Evolutionary conservation across 2,329 filamentous ascomycete species (phyloP), one percentile per base, ranked within the genome.

Genomic region (Fusarium longipes): DNA sequence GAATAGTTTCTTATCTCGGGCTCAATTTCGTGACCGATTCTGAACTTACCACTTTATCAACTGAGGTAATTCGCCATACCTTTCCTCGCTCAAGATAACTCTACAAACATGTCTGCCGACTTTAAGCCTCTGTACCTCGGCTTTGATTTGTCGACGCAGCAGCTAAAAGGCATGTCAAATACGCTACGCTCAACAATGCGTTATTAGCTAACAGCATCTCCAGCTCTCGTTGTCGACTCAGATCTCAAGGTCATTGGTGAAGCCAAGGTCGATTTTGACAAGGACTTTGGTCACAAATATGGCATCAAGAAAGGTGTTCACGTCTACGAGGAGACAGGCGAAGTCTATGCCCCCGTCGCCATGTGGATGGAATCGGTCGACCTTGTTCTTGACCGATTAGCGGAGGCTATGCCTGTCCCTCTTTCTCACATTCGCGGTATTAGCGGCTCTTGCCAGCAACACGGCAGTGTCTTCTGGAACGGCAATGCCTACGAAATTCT

Each of bases 381-480:
- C 76, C 87, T 95, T 18, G 93, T 97, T 17, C 85, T 98, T 56
- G 80, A 84, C 45, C 89, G 91, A 17, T 84, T 99, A 65, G 84
- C 87, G 70, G 84, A 88, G 39, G 88, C 89, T 1, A 86, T 93
- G 55, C 73, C 77, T 45, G 70, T 75, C 6, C 90, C 93, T 70
- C 90, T 97, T 73, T 80, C 84, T 51, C 87, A 87, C 50, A 89
- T 99, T 67, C 88, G 87, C 74, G 95, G 93, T 29, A 86, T 99
- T 71, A 95, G 92, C 74, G 96, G 93, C 65, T 94, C 95, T 17
- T 94, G 96, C 54, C 96, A 98, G 86, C 96, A 99, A 83, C 96
- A 98, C 79, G 96, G 96, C 32, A 98, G 95, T 77, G 93, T 98
- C 27, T 98, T 96, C 81, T 98, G 95, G 95, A 91, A 87, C 59